These are phyloP conservation scores for Arachis hypogaea DNA, from an alignment of 306 rosid genomes.

Conservation along the genomic window DNA sequence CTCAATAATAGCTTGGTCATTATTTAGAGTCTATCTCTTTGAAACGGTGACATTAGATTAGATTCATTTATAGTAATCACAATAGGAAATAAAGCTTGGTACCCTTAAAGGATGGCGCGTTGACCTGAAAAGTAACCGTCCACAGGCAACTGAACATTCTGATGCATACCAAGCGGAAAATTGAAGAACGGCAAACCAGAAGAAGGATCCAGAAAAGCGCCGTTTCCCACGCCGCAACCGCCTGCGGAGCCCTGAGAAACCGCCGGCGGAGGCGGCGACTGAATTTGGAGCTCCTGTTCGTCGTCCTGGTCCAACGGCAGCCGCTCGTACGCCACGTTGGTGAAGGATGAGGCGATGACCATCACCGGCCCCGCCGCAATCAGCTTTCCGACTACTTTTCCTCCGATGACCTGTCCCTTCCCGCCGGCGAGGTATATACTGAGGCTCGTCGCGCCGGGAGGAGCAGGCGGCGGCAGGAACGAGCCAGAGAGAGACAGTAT, in stretches of 20 bases:
- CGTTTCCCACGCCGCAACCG: slow-evolving; percentile 26
- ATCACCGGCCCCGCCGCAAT: slow-evolving; percentile 90
- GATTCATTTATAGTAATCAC: no score
- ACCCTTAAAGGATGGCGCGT: slow-evolving; percentile 52
- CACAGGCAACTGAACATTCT: slow-evolving; percentile 71
- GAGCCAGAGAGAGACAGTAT: slow-evolving; percentile 85
- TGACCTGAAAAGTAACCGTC: slow-evolving; percentile 62
- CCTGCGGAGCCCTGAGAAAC: slow-evolving; percentile 41
- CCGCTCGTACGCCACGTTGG: slow-evolving; percentile 92
- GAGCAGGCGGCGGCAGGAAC: slow-evolving; percentile 93
- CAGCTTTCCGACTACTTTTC: slow-evolving; percentile 83
- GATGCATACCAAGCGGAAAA: slow-evolving; percentile 83
- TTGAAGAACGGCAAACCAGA: slow-evolving; percentile 87
- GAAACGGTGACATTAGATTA: no score
- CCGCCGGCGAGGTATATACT: slow-evolving; percentile 85
- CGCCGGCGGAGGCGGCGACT: slow-evolving; percentile 36
- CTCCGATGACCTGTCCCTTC: slow-evolving; percentile 94
- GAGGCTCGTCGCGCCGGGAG: slow-evolving; percentile 87
- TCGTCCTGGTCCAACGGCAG: slow-evolving; percentile 70
- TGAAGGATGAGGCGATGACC: slow-evolving; percentile 83
- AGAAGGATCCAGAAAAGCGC: slow-evolving; percentile 80
- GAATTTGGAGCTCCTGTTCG: slow-evolving; percentile 55
- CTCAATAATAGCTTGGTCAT: no score
- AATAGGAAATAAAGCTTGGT: no score
- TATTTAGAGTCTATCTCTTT: background rate